Evolutionary conservation across 1,139 yeast species (phyloP), one percentile per base, ranked within the genome.

Genomic region (Williopsis jadinii): DNA sequence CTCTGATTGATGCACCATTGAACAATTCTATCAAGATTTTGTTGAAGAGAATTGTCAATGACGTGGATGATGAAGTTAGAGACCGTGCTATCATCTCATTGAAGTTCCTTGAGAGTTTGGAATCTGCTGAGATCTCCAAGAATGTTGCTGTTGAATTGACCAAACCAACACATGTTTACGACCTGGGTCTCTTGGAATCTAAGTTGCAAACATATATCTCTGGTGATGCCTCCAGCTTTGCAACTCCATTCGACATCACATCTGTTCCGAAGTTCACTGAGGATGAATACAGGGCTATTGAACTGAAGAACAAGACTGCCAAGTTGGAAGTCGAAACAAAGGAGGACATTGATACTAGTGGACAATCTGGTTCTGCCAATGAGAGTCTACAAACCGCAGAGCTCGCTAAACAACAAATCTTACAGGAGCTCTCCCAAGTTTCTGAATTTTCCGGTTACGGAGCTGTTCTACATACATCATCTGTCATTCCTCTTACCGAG

Each of bases 41-140:
- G 51, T 75, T 92, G 54, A 73, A 75, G 45, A 81, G 97, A 66
- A 88, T 95, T 54, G 74, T 85, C 55, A 85, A 79, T 51, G 99
- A 92, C 64, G 77, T 73, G 37, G 96, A 92, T 60, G 98, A 92
- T 63, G 99, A 92, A 66, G 98, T 94, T 32, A 86, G 99, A 69
- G 99, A 92, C 62, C 81, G 99, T 60, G 97, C 98, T 9, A 87
- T 95, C 2, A 71, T 92, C 51, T 81, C 95, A 4, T 70, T 90
- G 58, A 75, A 77, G 50, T 76, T 90, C 49, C 75, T 87, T 45
- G 71, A 69, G 34, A 55, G 68, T 5, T 47, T 58, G 12, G 71
- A 70, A 34, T 62, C 68, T 43, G 67, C 72, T 33, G 67, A 71
- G 40, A 75, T 74, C 41, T 64, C 71, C 35, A 56, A 54, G 32